Base-by-base conservation (phyloP, 805 yeast species). In the Lipomyces sp. region DNA sequence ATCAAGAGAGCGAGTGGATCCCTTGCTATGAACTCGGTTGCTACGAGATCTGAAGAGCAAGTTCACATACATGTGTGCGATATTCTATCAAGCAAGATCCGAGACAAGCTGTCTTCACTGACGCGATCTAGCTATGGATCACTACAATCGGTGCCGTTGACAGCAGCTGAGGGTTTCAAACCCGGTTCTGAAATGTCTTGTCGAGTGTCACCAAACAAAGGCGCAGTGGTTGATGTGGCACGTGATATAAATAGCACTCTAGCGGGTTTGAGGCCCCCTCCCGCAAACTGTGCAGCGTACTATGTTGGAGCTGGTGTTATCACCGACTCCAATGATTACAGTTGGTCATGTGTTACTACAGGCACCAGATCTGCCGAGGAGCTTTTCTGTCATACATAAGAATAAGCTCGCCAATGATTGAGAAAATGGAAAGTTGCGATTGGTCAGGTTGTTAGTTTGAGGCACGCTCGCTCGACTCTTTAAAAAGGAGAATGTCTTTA, bases 101-200 rank as follows among this genome's bases (percentile, higher is more conserved):
- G 45, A 39, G 45, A 39, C 18, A 39, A 11, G 18, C 45, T 39
- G 15, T 39, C 45, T 39, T 39, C 45, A 15, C 45, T 39, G 45
- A 13, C 18, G 45, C 45, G 45, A 39, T 15, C 6, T 18, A 39
- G 15, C 3, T 39, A 39, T 39, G 18, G 18, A 2, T 13, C 45
- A 4, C 32, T 50, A 50, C 54, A 24, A 50, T 1, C 32, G 0
- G 54, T 50, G 33, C 54, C 54, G 11, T 50, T 50, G 54, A 50
- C 54, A 50, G 5, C 54, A 32, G 32, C 53, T 18, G 53, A 50
- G 33, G 54, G 54, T 32, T 50, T 50, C 54, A 50, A 18, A 50
- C 30, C 54, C 0, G 54, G 54, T 50, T 50, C 54, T 50, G 54
- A 50, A 50, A 50, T 50, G 54, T 50, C 54, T 50, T 50, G 54